Conservation (phyloP, 2,329 filamentous ascomycete genomes). For the Phaeosphaeriaceae sp. region DNA sequence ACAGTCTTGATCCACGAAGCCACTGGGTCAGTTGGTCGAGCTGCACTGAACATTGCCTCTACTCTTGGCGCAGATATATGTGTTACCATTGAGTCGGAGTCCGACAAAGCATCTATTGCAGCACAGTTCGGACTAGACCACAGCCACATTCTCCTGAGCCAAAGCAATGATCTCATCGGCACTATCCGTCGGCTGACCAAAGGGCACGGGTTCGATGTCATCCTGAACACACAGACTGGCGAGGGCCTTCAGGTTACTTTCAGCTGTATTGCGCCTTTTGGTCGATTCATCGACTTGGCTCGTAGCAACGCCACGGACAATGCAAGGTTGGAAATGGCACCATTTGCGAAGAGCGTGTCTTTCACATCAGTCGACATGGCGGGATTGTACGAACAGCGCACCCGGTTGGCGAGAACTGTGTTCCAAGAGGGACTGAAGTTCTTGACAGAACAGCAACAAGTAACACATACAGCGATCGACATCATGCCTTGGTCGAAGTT, state of each 20-base stretch:
- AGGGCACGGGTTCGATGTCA: constrained; percentile 40
- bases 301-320: constrained; percentile 4
- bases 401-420: constrained; percentile 2
- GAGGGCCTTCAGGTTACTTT: constrained; percentile 49
- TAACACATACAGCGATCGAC: background rate
- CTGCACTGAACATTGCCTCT: constrained; percentile 16
- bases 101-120: constrained; percentile 8
- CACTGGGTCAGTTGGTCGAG: constrained; percentile 13
- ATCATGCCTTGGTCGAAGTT: constrained; percentile 11
- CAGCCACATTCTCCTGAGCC: background rate
- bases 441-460: background rate
- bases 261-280: constrained; percentile 51
- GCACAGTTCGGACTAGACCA: background rate
- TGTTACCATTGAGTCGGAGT: constrained; percentile 23
- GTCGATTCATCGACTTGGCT: constrained; percentile 28
- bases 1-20: constrained; percentile 42
- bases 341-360: constrained; percentile 18
- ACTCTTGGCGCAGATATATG: constrained; percentile 34
- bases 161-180: constrained; percentile 27
- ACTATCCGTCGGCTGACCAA: constrained; percentile 14
- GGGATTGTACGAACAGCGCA: constrained; percentile 7
- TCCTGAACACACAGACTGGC: constrained; percentile 36
- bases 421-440: constrained; percentile 15
- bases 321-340: constrained; percentile 24
- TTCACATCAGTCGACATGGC: constrained; percentile 18